Percentiles rank a stretch among this genome's conserved stretches.
Conservation (phyloP, 1,284 basidiomycete species). For the Stereum hirsutum region DNA sequence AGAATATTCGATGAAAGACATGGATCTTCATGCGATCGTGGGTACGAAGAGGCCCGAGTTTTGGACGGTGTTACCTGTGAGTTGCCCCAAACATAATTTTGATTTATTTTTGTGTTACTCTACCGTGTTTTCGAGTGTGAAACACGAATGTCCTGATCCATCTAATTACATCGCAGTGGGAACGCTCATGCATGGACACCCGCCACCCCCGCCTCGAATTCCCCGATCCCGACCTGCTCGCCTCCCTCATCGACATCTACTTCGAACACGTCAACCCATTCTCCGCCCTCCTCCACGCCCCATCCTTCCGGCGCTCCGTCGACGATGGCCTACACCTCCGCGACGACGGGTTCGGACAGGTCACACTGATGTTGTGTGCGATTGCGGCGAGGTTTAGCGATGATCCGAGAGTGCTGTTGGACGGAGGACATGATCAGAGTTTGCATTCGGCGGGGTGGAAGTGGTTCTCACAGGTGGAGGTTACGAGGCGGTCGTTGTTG, state of each 20-base stretch:
- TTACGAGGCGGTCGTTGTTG: slow-evolving; percentile 38
- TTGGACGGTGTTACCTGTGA: no score
- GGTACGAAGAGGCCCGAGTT: slow-evolving; percentile 19
- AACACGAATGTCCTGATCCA: no score
- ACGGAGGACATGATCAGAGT: slow-evolving; percentile 29
- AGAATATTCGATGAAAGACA: slow-evolving; percentile 25
- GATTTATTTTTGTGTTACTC: no score
- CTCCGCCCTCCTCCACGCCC: slow-evolving; percentile 71
- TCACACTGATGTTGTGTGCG: slow-evolving; percentile 70
- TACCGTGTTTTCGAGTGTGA: no score
- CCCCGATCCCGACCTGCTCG: slow-evolving; percentile 55
- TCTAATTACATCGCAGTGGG: slow-evolving; percentile 19
- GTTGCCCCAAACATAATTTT: no score
- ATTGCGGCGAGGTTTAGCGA: slow-evolving; percentile 61
- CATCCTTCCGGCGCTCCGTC: slow-evolving; percentile 60
- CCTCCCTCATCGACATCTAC: slow-evolving; percentile 56
- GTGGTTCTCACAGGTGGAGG: slow-evolving; percentile 59
- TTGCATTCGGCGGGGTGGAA: slow-evolving; percentile 65
- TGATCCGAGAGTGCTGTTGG: slow-evolving; percentile 54
- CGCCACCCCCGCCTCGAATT: slow-evolving; percentile 30
- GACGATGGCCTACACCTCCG: slow-evolving; percentile 46
- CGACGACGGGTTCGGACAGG: slow-evolving; percentile 56
- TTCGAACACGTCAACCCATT: slow-evolving; percentile 56
- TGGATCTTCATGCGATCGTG: slow-evolving; percentile 11
- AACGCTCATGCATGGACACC: slow-evolving; percentile 21